phyloP scores from a whole-genome alignment of 1,284 basidiomycete genomes.

The Tremellales sp. region DNA sequence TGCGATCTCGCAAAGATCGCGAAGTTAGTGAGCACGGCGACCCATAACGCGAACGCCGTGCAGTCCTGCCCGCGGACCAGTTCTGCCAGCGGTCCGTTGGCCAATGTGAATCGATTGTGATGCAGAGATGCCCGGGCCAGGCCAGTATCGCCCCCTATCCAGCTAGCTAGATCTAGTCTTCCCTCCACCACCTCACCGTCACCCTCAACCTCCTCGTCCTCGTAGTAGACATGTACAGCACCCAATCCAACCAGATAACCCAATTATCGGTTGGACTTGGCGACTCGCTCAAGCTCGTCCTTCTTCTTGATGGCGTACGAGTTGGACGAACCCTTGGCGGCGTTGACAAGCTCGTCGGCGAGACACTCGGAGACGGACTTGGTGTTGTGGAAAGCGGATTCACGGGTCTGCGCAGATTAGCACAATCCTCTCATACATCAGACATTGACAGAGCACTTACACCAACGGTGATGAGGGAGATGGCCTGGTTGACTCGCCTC shows the following conservation, averaged over 20 bases:
- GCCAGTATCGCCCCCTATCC: background rate
- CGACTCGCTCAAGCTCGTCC: conserved; percentile 89
- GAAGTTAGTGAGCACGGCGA: no score
- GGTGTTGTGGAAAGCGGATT: conserved; percentile 99
- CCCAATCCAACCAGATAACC: background rate
- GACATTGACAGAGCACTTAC: conserved; percentile 54
- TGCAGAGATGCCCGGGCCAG: conserved; percentile 3
- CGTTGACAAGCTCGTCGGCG: conserved; percentile 99
- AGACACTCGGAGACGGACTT: conserved; percentile 99
- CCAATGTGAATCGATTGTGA: background rate
- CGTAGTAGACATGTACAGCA: background rate
- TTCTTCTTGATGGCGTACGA: conserved; percentile 91
- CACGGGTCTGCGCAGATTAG: conserved; percentile 71
- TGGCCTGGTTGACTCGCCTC: conserved; percentile 95
- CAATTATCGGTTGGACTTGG: conserved; percentile 95
- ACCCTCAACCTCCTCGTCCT: background rate
- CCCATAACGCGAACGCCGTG: no score
- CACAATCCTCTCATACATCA: background rate
- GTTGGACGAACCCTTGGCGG: conserved; percentile 99
- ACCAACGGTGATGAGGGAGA: conserved; percentile 91
- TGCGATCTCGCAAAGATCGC: no score
- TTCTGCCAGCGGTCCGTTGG: background rate
- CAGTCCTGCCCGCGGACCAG: no score
- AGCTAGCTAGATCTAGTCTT: background rate
- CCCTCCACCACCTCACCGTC: background rate